Evolutionary conservation across 129 eudicot genomes (phyloP), one percentile per base, ranked within the genome.

Genomic region (Logfia minima): DNA sequence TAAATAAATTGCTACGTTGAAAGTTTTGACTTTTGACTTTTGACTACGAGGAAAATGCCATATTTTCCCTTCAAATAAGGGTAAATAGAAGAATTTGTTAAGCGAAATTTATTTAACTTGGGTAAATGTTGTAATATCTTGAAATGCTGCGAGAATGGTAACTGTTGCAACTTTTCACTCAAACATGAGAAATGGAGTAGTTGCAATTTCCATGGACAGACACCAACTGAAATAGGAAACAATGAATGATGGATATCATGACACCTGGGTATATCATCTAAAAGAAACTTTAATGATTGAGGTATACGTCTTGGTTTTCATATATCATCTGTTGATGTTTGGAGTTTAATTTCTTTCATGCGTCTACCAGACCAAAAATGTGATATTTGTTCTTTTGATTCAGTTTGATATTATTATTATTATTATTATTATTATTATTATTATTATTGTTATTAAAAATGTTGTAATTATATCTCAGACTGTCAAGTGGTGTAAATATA

Each of bases 401-500:
- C 48, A 75, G 28, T 58, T 75, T 59, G 62, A 63, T 66, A 8
- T 39, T 51, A n/a, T 51, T 62, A 8, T 74, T 39, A 1, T 74
- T 37, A 43, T 34, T 34, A 5, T 5, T 34, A 5, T 34, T 34
- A 34, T 32, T 5, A 32, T 26, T 26, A 26, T 26, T 26, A 26
- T 26, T 26, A 26, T 26, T 24, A 24, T 24, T 24, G 26, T 24
- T 24, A 24, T 24, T 24, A 24, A 24, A 24, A 60, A 45, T 75
- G 29, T n/a, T 64, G 29, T 26, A 45, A 5, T 22, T n/a, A 8
- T 35, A n/a, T 62, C 19, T n/a, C 39, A 29, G 32, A 75, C 9
- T 63, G 13, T 64, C 41, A 35, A 6, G 59, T 59, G 69, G 13
- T 9, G 48, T 41, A 9, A 41, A 41, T 2, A 9, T 41, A 9